phyloP scores from a whole-genome alignment of 1,284 basidiomycete genomes.

The Ganoderma boninense region DNA sequence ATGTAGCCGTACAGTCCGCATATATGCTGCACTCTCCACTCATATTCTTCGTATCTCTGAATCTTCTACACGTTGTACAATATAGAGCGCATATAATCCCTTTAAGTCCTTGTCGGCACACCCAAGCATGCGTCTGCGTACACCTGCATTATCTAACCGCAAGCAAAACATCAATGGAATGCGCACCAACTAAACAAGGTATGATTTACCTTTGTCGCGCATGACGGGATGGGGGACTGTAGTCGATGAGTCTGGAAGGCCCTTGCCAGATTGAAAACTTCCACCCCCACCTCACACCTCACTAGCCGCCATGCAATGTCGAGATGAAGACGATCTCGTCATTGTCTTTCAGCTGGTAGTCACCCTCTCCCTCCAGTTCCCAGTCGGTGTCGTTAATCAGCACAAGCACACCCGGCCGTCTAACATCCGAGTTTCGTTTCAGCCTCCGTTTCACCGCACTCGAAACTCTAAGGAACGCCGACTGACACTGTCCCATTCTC shows the following conservation, averaged over 20 bases:
- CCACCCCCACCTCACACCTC: background rate
- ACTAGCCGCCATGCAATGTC: constrained; percentile 87
- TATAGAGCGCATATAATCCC: constrained; percentile 1
- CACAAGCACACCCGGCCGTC: constrained; percentile 95
- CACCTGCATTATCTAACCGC: background rate
- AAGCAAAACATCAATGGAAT: background rate
- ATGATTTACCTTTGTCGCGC: background rate
- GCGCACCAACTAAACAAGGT: background rate
- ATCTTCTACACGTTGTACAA: background rate
- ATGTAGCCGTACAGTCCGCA: constrained; percentile 6
- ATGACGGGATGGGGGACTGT: background rate
- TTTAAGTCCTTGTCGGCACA: too few relatives aligned
- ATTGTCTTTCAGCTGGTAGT: constrained; percentile 80
- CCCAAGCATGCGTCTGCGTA: background rate
- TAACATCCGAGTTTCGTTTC: constrained; percentile 43
- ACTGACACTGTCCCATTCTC: constrained; percentile 91
- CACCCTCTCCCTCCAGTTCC: constrained; percentile 96
- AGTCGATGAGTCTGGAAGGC: background rate
- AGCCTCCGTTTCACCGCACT: background rate
- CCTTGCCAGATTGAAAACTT: too few relatives aligned
- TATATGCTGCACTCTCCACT: constrained; percentile 15
- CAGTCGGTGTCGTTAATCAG: constrained; percentile 97
- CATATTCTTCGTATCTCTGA: constrained; percentile 1
- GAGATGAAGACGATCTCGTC: constrained; percentile 98
- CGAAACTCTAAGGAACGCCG: background rate